These are phyloP conservation scores for Syzygium aqueum DNA, from an alignment of 345 rosid species.

Conservation along the genomic window DNA sequence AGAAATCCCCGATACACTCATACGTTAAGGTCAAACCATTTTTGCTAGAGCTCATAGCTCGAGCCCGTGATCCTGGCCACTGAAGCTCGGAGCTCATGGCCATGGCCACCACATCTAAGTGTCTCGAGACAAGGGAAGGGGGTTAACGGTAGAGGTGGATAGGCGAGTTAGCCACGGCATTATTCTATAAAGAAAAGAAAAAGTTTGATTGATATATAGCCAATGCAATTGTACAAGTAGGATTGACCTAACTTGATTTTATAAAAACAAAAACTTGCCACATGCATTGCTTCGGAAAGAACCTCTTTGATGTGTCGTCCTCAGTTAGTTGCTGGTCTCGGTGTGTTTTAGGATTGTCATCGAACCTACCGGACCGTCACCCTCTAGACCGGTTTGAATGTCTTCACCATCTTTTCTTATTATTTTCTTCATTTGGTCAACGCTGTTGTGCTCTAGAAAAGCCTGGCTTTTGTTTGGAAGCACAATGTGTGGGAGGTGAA, in stretches of 20 bases:
- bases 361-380: not conserved
- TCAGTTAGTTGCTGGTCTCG: not conserved
- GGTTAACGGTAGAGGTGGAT: not conserved
- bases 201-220: not conserved
- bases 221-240: not conserved
- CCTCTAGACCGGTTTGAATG: not conserved
- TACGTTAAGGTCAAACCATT: not conserved
- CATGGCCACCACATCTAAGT: not conserved
- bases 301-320: not conserved
- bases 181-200: not conserved
- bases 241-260: not conserved
- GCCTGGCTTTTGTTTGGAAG: not conserved
- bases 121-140: not conserved
- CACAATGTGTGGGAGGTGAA: not conserved
- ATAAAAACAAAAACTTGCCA: not conserved
- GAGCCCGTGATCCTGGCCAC: too few species aligned
- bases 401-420: not conserved
- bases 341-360: not conserved
- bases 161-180: not conserved
- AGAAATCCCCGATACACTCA: not conserved
- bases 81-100: not conserved
- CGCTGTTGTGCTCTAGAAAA: not conserved
- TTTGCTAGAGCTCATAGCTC: not conserved
- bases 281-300: not conserved
- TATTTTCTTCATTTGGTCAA: not conserved